phyloP scores from a whole-genome alignment of 192 early-diverging fungal genomes.

The Ambispora gerdemannii region DNA sequence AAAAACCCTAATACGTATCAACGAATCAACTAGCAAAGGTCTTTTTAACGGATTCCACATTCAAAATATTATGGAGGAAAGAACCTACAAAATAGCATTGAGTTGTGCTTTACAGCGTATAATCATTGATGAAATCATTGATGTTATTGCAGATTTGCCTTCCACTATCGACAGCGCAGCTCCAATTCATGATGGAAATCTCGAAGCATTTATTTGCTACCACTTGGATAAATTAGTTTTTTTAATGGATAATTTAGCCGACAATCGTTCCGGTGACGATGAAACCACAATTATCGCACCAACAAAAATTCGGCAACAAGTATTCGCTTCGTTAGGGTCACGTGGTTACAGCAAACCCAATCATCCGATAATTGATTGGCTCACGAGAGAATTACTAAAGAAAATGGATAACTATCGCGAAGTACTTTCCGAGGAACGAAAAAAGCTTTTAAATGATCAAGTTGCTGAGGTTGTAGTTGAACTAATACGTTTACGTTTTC shows the following conservation, averaged over 20 bases:
- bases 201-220: no score
- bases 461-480: background rate
- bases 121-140: background rate
- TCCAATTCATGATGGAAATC: no score
- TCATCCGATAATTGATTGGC: background rate
- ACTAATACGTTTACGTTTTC: background rate
- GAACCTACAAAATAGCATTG: background rate
- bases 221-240: no score
- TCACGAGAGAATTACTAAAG: background rate
- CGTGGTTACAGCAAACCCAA: background rate
- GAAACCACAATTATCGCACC: background rate
- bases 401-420: background rate
- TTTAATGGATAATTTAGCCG: background rate
- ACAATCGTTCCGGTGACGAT: background rate
- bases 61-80: no score
- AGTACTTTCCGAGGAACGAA: background rate
- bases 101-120: conserved; percentile 1
- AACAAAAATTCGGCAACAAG: conserved; percentile 1
- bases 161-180: no score
- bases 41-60: background rate
- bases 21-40: background rate
- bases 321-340: background rate
- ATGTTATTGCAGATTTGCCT: no score
- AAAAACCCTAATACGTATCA: background rate
- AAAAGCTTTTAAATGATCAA: background rate